A percentile compares a stretch with the other conserved stretches of the same genome.
Evolutionary conservation across 208 protist species (phyloP).

Genomic region (Trypanosoma cruzi): DNA sequence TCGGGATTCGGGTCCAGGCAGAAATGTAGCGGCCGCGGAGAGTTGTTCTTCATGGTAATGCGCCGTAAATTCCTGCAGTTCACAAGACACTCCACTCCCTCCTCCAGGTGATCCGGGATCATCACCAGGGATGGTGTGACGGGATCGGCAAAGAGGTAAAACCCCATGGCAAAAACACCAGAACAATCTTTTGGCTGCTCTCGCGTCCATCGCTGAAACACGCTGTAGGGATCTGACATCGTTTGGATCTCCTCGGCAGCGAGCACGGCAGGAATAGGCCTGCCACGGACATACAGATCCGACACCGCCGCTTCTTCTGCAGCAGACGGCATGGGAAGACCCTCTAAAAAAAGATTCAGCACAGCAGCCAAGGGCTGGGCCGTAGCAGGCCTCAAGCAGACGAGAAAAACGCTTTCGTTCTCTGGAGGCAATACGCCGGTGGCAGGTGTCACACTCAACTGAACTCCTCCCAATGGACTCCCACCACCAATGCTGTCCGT

Average conservation of each 20-base stretch:
- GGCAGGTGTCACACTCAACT: constrained; percentile 27
- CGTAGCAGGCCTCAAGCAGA: constrained; percentile 35
- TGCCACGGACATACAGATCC: constrained; percentile 8
- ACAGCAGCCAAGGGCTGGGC: constrained; percentile 43
- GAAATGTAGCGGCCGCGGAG: constrained; percentile 70
- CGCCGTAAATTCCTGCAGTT: constrained; percentile 64
- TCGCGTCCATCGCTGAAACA: constrained; percentile 32
- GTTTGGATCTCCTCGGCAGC: constrained; percentile 8
- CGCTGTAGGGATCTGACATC: constrained; percentile 41
- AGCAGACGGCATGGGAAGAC: constrained; percentile 45
- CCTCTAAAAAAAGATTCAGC: constrained; percentile 77
- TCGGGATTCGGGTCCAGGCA: constrained; percentile 59
- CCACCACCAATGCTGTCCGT: constrained; percentile 15
- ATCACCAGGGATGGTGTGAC: constrained; percentile 52
- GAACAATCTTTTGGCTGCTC: constrained; percentile 17
- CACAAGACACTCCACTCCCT: constrained; percentile 79
- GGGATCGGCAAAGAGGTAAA: constrained; percentile 83
- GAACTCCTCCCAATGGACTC: not conserved
- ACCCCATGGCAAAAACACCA: constrained; percentile 67
- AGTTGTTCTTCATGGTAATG: constrained; percentile 77
- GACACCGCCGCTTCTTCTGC: not conserved
- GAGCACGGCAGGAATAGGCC: constrained; percentile 19
- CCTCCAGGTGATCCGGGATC: constrained; percentile 65
- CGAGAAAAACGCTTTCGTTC: constrained; percentile 32
- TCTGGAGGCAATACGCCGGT: constrained; percentile 38